phyloP scores from a whole-genome alignment of 1,139 yeast genomes.

The Suhomyces kunorum region DNA sequence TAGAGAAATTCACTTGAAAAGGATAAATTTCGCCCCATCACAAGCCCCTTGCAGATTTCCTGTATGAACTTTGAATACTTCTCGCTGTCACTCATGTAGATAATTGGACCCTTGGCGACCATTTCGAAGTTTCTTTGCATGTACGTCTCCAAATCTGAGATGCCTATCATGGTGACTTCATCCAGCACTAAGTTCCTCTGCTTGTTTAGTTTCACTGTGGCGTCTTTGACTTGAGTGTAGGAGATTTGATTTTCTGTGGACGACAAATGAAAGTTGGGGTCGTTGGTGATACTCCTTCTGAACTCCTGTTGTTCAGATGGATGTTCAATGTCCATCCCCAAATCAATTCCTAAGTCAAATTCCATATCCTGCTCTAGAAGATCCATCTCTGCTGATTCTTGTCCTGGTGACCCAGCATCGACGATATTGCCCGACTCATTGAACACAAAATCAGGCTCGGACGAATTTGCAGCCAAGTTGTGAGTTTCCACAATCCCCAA shows the following conservation, averaged over 20 bases:
- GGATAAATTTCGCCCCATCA: background rate
- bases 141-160: background rate
- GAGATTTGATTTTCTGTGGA: constrained; percentile 13
- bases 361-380: too few species aligned
- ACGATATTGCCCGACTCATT: constrained; percentile 12
- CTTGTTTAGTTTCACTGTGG: background rate
- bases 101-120: too few species aligned
- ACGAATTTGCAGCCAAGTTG: constrained; percentile 8
- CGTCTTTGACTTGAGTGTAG: background rate
- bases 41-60: background rate
- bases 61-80: background rate
- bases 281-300: constrained; percentile 13
- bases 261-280: constrained; percentile 18
- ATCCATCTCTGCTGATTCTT: background rate
- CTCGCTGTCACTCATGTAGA: background rate
- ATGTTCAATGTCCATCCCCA: background rate
- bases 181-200: background rate
- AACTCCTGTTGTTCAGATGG: constrained; percentile 1
- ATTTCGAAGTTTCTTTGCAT: too few species aligned
- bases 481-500: background rate
- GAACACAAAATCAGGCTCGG: constrained; percentile 11
- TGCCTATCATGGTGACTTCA: background rate
- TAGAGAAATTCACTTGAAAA: background rate
- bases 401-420: constrained; percentile 1
- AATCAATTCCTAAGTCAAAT: constrained; percentile 14